These are phyloP conservation scores for Cadophora sp. DNA, from an alignment of 2,329 filamentous ascomycete species.

Conservation along the genomic window DNA sequence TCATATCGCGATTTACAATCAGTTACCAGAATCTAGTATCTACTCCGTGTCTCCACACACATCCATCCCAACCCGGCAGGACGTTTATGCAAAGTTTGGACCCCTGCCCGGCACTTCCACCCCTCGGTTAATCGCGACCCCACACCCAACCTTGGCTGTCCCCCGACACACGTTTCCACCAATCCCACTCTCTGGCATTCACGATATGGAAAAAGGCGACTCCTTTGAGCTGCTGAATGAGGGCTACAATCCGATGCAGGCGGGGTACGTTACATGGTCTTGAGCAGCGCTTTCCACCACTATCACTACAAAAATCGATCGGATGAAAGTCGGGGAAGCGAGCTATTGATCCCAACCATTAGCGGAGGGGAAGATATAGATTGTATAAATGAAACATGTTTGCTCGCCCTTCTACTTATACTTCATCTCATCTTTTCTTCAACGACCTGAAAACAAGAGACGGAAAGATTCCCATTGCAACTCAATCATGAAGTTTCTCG, in stretches of 20 bases:
- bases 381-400: constrained; percentile 8
- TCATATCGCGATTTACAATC: background rate
- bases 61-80: background rate
- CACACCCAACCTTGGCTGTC: background rate
- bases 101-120: constrained; percentile 10
- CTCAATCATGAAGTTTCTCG: background rate
- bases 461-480: background rate
- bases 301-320: too few relatives aligned
- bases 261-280: background rate
- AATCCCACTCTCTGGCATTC: background rate
- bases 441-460: background rate
- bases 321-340: background rate
- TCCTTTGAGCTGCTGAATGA: background rate
- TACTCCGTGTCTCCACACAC: constrained; percentile 2
- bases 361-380: constrained; percentile 4
- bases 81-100: background rate
- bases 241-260: background rate
- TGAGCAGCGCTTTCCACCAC: background rate
- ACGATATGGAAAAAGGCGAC: background rate
- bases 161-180: background rate
- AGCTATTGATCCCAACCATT: background rate
- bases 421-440: background rate
- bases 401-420: background rate
- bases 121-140: constrained; percentile 15
- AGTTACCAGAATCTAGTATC: background rate